Base-by-base conservation (phyloP, 495 filamentous ascomycete species). In the Hypoxylon subgilvum region DNA sequence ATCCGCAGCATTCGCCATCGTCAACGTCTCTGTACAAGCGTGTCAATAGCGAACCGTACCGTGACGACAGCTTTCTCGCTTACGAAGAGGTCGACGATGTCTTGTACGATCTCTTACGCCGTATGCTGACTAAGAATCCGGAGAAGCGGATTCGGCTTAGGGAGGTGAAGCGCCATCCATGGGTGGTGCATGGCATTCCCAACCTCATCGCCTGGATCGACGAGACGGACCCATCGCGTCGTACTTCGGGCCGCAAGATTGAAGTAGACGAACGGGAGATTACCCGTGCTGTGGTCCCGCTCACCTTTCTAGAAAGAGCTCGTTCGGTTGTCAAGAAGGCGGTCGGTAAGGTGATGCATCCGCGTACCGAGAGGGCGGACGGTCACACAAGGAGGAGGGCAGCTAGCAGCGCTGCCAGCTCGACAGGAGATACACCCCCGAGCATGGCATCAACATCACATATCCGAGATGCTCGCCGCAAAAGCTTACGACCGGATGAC, bases 81-180 rank as follows among this genome's bases (percentile, higher is more conserved):
- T 96, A 96, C 44, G 94, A 99, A 65, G 85, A 90, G 2, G 82
- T 99, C 52, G 89, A 92, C 54, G 84, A 90, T 52, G 82, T 91
- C 34, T 73, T 99, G 14, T 82, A 84, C 44, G 91, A 97, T 69
- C 77, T 99, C 28, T 74, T 99, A 14, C 82, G 80, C 38, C 84
- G 88, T 42, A 82, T 99, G 69, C 80, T 99, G 43, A 86, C 82
- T 55, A 97, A 97, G 75, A 88, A 97, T 67, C 94, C 93, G 0
- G 77, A 86, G 25, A 86, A 91, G 70, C 83, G 94, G 39, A 96
- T 99, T 58, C 87, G 87, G 2, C 74, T 99, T 41, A 88, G 87
- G 57, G 93, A 97, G 65, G 93, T 97, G 62, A 97, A 97, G 69
- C 89, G 88, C 49, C 94, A 99, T 65, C 87, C 89, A n/a, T 99